Evolutionary conservation across 2,329 filamentous ascomycete genomes (phyloP).

Genomic region (Cladosporium cucumerinum): DNA sequence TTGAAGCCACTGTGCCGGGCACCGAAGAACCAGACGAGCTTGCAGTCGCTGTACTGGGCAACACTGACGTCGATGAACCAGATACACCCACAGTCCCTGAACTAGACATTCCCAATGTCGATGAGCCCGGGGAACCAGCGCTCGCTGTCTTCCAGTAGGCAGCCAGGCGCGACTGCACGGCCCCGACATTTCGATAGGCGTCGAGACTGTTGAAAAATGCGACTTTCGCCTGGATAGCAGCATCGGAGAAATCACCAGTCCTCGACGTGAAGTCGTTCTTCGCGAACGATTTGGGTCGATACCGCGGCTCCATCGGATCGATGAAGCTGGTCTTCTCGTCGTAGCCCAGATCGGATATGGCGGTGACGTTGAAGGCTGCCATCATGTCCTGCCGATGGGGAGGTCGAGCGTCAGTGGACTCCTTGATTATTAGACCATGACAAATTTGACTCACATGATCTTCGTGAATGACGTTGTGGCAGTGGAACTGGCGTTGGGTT

Average conservation of each 20-base stretch:
- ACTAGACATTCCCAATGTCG: background rate
- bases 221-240: conserved; percentile 31
- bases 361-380: conserved; percentile 43
- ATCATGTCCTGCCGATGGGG: conserved; percentile 37
- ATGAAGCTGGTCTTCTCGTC: conserved; percentile 28
- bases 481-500: conserved; percentile 34
- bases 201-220: conserved; percentile 33
- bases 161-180: conserved; percentile 31
- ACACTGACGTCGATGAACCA: background rate
- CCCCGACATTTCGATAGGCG: conserved; percentile 29
- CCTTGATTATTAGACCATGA: too few species aligned
- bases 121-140: background rate
- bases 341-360: conserved; percentile 34
- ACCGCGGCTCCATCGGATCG: conserved; percentile 24
- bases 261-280: conserved; percentile 9
- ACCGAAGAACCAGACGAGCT: background rate
- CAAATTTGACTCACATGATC: conserved; percentile 30
- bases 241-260: conserved; percentile 19
- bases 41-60: background rate
- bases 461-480: conserved; percentile 46
- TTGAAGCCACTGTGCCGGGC: background rate
- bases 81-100: background rate
- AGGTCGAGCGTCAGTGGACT: background rate
- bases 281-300: conserved; percentile 24
- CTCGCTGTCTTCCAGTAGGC: conserved; percentile 26